Evolutionary conservation across 257 asterid species (phyloP), one percentile per base, ranked within the genome.

Genomic region (Solanum sejunctum): DNA sequence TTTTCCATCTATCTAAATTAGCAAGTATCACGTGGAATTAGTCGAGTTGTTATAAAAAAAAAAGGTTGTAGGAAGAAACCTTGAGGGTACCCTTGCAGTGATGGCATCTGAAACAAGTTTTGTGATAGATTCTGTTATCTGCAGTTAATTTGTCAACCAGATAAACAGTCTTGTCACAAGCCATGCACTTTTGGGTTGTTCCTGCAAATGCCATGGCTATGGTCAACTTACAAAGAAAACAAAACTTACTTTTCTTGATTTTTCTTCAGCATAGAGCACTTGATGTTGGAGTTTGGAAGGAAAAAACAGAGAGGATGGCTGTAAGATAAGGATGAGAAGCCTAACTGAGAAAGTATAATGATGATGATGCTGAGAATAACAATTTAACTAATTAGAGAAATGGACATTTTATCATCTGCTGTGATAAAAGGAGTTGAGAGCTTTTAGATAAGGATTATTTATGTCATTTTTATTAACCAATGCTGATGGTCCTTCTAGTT

Each of bases 161-260:
- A 88, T 96, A 96, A 2, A 96, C 99, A 72, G 99, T 96, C 89
- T 93, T 93, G 36, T 92, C 95, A 79, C 99, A 96, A 5, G 98
- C 98, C 97, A 93, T 96, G 91, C 99, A 96, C 86, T 96, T 96
- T 89, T 96, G 99, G 51, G 98, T 93, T 79, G 99, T 95, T 85
- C 99, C 99, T 88, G 98, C 98, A 92, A 94, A 96, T 55, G 99
- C 97, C 99, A 94, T 94, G 87, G 88, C 66, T 58, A 45, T 21
- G 6, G 52, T 17, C 82, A 51, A 51, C 64, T 28, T 47, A 36
- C 32, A 28, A 28, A 28, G 32, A 28, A 28, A 28, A 1, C 32
- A 28, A 28, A 28, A 28, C 32, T 28, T 28, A 1, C 32, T 77
- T 84, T 60, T 56, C 58, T 49, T 15, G 51, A n/a, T 26, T 77